Evolutionary conservation across 306 rosid species (phyloP).

Genomic region (Gastrolobium bilobum): DNA sequence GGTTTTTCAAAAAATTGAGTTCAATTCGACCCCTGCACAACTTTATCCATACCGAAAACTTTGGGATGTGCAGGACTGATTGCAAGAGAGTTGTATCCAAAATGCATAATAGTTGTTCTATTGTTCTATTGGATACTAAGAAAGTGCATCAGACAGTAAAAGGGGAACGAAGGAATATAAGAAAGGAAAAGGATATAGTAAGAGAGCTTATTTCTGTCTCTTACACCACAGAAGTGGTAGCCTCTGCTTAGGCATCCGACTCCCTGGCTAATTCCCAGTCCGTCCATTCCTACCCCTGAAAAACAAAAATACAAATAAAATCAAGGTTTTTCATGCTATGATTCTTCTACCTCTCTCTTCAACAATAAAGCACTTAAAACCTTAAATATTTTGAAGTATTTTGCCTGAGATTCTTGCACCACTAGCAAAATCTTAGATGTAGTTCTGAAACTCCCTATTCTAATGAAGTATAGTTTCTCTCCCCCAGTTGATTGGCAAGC

Average conservation of each 20-base stretch:
- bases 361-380: slow-evolving; percentile 17
- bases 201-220: slow-evolving; percentile 19
- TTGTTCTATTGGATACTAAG: slow-evolving; percentile 19
- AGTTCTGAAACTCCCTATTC: slow-evolving; percentile 5
- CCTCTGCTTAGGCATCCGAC: slow-evolving; percentile 12
- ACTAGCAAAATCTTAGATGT: slow-evolving; percentile 17
- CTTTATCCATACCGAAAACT: background rate
- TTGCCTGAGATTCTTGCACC: slow-evolving; percentile 11
- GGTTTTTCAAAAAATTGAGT: too few species aligned
- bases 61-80: slow-evolving; percentile 12
- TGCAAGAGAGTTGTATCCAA: slow-evolving; percentile 22
- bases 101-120: slow-evolving; percentile 25
- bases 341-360: slow-evolving; percentile 16
- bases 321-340: slow-evolving; percentile 8
- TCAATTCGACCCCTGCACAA: too few species aligned
- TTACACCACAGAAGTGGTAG: slow-evolving; percentile 4
- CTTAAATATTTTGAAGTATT: background rate
- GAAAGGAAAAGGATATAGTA: background rate
- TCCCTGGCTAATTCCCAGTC: slow-evolving; percentile 19
- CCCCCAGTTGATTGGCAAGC: slow-evolving; percentile 23
- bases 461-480: background rate
- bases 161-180: background rate
- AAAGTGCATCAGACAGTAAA: background rate
- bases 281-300: background rate
- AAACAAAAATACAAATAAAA: background rate